These are phyloP conservation scores for Lactarius vividus DNA, from an alignment of 768 basidiomycete species.

Conservation along the genomic window DNA sequence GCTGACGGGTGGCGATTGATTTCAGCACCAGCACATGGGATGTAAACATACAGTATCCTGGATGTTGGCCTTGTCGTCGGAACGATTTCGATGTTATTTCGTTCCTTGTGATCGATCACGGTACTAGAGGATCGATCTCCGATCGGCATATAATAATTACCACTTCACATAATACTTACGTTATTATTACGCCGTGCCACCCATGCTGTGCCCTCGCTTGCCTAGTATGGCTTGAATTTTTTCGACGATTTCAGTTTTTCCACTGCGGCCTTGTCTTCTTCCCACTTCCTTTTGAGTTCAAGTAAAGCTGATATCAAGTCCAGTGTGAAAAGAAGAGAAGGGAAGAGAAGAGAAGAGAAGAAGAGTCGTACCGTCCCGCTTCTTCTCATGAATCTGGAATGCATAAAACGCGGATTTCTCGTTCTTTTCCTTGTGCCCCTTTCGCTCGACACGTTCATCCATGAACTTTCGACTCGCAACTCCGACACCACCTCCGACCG, in stretches of 20 bases:
- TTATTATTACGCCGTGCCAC: not conserved
- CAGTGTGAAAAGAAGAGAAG: constrained; percentile 10
- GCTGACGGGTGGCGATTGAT: not conserved
- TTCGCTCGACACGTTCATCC: constrained; percentile 40
- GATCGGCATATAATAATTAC: not conserved
- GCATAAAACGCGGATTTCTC: constrained; percentile 70
- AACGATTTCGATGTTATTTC: not conserved
- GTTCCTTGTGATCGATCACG: not conserved
- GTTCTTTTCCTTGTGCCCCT: constrained; percentile 64
- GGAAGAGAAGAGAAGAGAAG: constrained; percentile 12
- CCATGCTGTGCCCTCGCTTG: not conserved
- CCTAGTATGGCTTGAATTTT: constrained; percentile 83
- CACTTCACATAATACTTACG: not conserved
- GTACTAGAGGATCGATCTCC: not conserved
- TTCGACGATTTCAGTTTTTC: constrained; percentile 75
- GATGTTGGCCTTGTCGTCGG: not conserved
- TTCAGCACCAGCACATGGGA: not conserved
- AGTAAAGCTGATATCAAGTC: constrained; percentile 43
- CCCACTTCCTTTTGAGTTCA: constrained; percentile 73
- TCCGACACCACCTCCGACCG: constrained; percentile 75
- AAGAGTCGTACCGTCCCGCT: constrained; percentile 62
- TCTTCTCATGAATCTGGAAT: constrained; percentile 89
- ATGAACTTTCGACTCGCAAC: constrained; percentile 61
- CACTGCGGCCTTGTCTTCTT: constrained; percentile 83
- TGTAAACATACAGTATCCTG: not conserved